Base-by-base conservation (phyloP, 176 grass and related monocot species). In the Bonia amplexicaulis region DNA sequence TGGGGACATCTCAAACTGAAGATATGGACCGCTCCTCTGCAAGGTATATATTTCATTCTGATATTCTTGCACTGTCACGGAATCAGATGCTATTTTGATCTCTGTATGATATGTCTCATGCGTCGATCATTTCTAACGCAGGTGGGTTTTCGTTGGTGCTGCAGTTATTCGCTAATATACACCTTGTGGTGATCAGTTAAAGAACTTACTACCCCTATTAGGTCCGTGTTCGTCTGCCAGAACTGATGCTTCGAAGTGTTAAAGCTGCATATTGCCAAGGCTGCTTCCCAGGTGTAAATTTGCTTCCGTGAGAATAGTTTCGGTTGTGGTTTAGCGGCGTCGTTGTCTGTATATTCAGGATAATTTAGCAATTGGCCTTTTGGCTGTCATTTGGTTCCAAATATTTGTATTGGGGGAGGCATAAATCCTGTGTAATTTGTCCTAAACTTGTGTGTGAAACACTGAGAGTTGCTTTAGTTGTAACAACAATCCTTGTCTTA, bases 1-100 rank as follows among this genome's bases (percentile, higher is more conserved):
- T 57, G 88, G 91, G 11, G 85, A 90, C 47, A 86, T 93, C 52
- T 79, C 91, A 75, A 93, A 85, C 88, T 93, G 83, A 90, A 83
- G 69, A 48, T 63, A 62, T 63, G 68, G 68, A 59, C 69, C 65
- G 44, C 79, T 83, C 7, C 31, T 80, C 11, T n/a, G 1, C 2
- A 40, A 87, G 89, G 89, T 87, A 84, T 2, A 17, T 19, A 55
- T 67, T 52, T 12, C 61, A 84, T 25, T 31, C 19, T 47, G 1
- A 66, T 31, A 40, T 11, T 26, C 35, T 62, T 45, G 12, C 12
- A 20, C n/a, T 12, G 13, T 63, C 2, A 52, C 17, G 1, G 29
- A 42, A 78, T 49, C 47, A 7, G 68, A 37, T 81, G 41, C 1
- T 51, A 25, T 52, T 19, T 16, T 12, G 12, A 45, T 74, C 44